These are phyloP conservation scores for Coleophoma cylindrospora DNA, from an alignment of 2,329 filamentous ascomycete species.

Conservation along the genomic window DNA sequence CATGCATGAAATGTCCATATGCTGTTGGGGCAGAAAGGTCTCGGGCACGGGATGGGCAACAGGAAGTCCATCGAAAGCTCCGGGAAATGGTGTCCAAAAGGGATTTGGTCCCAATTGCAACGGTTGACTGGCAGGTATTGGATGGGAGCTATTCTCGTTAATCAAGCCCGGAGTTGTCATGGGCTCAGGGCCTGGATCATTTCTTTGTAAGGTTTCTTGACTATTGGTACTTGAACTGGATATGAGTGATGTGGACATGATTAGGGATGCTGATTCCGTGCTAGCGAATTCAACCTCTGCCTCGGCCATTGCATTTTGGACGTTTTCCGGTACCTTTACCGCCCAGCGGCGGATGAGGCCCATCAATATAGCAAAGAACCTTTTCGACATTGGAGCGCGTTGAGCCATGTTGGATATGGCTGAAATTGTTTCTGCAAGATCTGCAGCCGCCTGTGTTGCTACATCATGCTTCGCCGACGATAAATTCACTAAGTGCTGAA, in stretches of 20 bases:
- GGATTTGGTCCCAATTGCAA: background rate
- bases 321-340: background rate
- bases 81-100: slow-evolving; percentile 14
- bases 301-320: background rate
- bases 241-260: too few species aligned
- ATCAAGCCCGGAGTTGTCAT: too few species aligned
- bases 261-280: background rate
- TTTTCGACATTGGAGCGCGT: background rate
- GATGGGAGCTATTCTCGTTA: background rate
- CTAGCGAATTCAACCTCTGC: background rate
- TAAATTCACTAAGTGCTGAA: slow-evolving; percentile 14
- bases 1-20: slow-evolving; percentile 10
- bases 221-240: too few species aligned
- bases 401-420: slow-evolving; percentile 6
- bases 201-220: too few species aligned
- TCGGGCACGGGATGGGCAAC: slow-evolving; percentile 1
- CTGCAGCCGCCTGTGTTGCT: background rate
- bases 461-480: background rate
- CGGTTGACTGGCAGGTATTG: background rate
- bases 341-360: slow-evolving; percentile 1
- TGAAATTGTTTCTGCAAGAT: slow-evolving; percentile 5
- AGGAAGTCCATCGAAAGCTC: slow-evolving; percentile 7
- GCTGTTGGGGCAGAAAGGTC: slow-evolving; percentile 1
- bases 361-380: background rate
- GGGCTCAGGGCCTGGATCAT: too few species aligned